Evolutionary conservation across 2,329 filamentous ascomycete species (phyloP), one percentile per base, ranked within the genome.

Genomic region (Microdochium paspali): DNA sequence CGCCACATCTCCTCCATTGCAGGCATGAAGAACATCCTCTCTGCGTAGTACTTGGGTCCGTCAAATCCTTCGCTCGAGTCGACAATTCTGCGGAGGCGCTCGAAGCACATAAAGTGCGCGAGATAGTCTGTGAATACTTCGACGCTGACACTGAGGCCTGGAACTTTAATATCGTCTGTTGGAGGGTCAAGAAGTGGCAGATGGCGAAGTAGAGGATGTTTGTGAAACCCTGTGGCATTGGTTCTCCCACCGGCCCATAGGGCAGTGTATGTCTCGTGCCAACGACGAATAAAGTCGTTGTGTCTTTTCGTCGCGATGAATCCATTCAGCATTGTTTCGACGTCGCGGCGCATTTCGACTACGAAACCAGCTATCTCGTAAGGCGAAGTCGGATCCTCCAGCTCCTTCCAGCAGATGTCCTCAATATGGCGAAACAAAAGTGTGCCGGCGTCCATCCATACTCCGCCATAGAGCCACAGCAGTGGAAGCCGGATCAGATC

Each of bases 251-350:
- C 62, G 18, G 61, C 54, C 66, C 67, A 69, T 9, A 69, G 53
- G 5, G 60, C 50, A 44, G 57, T 47, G 49, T 64, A 69, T 13
- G 65, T 58, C 12, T 65, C 59, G 48, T 69, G 62, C 68, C 69
- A 72, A 48, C 57, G 61, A 51, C 64, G 67, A 47, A 74, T 68
- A 49, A 74, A 72, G 0, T 57, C 56, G 46, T 72, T 67, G 10
- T 64, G 63, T 30, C 66, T 66, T 31, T 69, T 64, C 2, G 63
- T 56, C 2, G 67, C 74, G 10, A 85, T 66, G 24, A 84, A 69
- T 47, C 61, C 67, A 57, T 82, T 83, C 32, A 84, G 66, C 0
- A 76, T 51, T 13, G 84, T 69, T 5, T 72, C 74, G 18, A 78
- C 56, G 58, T 76, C 73, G 0, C 81, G 80, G 0, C 81, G 54